Conservation (phyloP, 257 asterid genomes). For the Solanum etuberosum region DNA sequence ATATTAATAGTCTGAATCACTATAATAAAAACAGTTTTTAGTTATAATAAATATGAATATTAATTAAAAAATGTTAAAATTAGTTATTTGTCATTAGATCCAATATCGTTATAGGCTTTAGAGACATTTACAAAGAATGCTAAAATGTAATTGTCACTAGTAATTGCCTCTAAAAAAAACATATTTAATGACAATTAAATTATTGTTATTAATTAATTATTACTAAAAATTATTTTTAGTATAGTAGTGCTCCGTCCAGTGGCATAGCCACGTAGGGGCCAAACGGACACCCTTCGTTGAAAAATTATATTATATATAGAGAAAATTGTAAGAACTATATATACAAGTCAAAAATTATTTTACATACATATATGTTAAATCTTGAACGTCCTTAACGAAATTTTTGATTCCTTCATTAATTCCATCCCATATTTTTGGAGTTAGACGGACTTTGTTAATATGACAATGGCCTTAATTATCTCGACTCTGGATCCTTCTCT, state of each 20-base stretch:
- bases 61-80: too few relatives aligned
- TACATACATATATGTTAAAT: too few relatives aligned
- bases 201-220: background rate
- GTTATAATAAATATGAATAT: too few relatives aligned
- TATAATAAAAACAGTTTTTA: too few relatives aligned
- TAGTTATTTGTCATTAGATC: too few relatives aligned
- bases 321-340: background rate
- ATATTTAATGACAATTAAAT: too few relatives aligned
- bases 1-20: background rate
- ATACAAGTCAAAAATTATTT: background rate
- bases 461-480: background rate
- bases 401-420: rapidly evolving
- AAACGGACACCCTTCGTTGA: background rate
- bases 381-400: too few relatives aligned
- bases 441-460: background rate
- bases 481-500: background rate
- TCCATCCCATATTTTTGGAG: background rate
- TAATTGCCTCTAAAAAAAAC: background rate
- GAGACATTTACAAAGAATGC: too few relatives aligned
- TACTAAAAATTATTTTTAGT: background rate
- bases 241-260: background rate
- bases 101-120: too few relatives aligned
- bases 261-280: background rate
- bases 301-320: too few relatives aligned
- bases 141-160: too few relatives aligned